phyloP scores from a whole-genome alignment of 345 rosid genomes.

The Schrenkiella parvula region DNA sequence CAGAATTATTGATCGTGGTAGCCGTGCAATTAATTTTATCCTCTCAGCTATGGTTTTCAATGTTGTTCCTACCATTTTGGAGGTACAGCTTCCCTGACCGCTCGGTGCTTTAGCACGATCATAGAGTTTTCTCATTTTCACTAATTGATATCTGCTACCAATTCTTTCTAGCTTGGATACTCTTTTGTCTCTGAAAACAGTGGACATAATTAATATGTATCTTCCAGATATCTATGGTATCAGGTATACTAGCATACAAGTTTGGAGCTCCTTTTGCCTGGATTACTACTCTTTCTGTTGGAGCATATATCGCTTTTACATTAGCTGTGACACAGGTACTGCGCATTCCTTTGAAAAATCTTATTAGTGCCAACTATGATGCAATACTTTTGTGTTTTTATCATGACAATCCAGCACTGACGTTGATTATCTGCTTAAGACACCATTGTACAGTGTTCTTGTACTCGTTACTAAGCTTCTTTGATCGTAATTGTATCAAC shows the following conservation, averaged over 20 bases:
- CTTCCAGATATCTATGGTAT: constrained; percentile 92
- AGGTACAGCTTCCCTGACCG: constrained; percentile 48
- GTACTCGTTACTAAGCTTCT: not conserved
- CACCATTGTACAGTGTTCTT: not conserved
- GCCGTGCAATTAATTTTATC: constrained; percentile 97
- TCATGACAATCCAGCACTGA: not conserved
- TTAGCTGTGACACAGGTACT: constrained; percentile 86
- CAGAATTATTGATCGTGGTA: constrained; percentile 95
- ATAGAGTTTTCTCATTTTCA: not conserved
- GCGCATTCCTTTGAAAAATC: not conserved
- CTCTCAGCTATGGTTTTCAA: constrained; percentile 97
- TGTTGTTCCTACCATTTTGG: constrained; percentile 86
- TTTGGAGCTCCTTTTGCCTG: constrained; percentile 97
- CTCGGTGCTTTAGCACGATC: not conserved
- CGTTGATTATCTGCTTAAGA: not conserved
- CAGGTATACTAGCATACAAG: constrained; percentile 92
- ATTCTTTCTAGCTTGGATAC: constrained; percentile 11
- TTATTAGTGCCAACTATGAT: constrained; percentile 1
- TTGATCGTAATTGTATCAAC: not conserved
- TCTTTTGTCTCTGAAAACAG: constrained; percentile 21
- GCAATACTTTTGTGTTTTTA: not conserved
- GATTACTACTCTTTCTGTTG: constrained; percentile 94
- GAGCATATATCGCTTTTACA: constrained; percentile 76
- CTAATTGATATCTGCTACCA: not conserved
- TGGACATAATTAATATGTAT: constrained; percentile 44